These are phyloP conservation scores for Noccaea caerulescens DNA, from an alignment of 345 rosid species.

Conservation along the genomic window DNA sequence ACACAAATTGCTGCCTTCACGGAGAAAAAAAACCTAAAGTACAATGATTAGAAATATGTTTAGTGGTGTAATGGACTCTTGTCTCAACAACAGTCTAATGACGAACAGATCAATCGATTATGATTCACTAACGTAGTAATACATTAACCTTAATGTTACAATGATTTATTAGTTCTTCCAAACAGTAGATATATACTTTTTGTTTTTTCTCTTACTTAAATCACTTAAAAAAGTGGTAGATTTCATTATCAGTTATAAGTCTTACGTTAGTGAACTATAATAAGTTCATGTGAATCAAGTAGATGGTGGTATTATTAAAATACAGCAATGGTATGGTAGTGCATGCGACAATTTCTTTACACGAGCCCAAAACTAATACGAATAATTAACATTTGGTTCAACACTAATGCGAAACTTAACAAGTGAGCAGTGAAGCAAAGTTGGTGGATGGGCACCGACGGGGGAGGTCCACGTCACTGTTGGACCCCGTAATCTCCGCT, in stretches of 20 bases:
- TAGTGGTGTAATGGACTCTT: constrained; percentile 35
- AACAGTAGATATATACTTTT: background rate
- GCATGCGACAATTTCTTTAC: background rate
- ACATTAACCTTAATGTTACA: background rate
- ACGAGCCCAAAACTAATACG: background rate
- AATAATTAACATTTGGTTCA: background rate
- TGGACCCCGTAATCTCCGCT: constrained; percentile 45
- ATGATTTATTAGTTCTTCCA: background rate
- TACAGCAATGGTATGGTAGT: background rate
- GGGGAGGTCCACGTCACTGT: constrained; percentile 41
- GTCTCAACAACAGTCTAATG: constrained; percentile 28
- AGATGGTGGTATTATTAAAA: background rate
- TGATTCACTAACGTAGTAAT: constrained; percentile 9
- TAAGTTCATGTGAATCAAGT: constrained; percentile 2
- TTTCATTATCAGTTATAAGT: constrained; percentile 17
- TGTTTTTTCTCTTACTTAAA: background rate
- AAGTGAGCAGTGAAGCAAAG: constrained; percentile 26
- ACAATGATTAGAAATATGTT: constrained; percentile 18
- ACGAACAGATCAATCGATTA: constrained; percentile 29
- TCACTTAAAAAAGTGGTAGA: background rate
- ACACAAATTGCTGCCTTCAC: constrained; percentile 7
- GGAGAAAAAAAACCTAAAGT: constrained; percentile 1
- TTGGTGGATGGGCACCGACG: constrained; percentile 47
- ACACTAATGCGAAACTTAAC: background rate
- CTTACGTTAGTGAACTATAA: constrained; percentile 19